A percentile compares a stretch with the other conserved stretches of the same genome.
Conservation (phyloP, 2,329 filamentous ascomycete species). For the Sporothrix humicola region DNA sequence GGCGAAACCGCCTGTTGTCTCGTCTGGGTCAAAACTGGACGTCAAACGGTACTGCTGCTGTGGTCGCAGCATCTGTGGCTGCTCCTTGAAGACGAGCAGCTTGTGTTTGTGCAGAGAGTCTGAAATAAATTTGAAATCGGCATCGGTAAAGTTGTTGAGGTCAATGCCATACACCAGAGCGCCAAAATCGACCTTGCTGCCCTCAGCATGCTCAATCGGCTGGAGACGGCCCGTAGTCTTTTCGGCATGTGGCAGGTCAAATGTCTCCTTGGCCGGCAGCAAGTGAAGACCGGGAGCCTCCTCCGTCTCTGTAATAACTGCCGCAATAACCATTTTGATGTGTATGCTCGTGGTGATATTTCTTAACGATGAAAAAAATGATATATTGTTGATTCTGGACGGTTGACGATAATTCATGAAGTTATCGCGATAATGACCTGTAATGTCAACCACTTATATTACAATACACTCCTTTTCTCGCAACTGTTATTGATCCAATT, state of each 20-base stretch:
- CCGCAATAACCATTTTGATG: constrained; percentile 40
- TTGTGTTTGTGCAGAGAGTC: constrained; percentile 46
- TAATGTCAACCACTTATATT: neutral
- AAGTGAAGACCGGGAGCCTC: constrained; percentile 37
- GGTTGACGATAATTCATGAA: neutral
- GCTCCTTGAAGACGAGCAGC: constrained; percentile 48
- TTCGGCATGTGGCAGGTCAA: constrained; percentile 42
- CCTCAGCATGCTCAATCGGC: constrained; percentile 40
- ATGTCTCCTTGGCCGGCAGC: constrained; percentile 35
- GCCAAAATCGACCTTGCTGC: constrained; percentile 47
- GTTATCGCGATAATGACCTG: constrained; percentile 9
- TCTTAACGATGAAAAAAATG: too few species aligned
- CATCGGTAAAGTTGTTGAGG: constrained; percentile 45
- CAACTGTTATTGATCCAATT: neutral
- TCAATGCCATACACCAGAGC: constrained; percentile 47
- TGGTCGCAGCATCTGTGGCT: constrained; percentile 46
- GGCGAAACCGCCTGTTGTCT: constrained; percentile 48
- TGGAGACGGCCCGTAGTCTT: constrained; percentile 39
- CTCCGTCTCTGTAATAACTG: constrained; percentile 40
- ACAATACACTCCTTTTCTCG: neutral
- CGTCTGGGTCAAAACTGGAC: constrained; percentile 45
- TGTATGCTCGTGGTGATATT: too few species aligned
- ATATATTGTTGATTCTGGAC: neutral
- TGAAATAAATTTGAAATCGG: constrained; percentile 45
- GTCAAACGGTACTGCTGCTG: constrained; percentile 47